Base-by-base conservation (phyloP, 108 stramenopile genomes). In the Cyclotella cryptica region DNA sequence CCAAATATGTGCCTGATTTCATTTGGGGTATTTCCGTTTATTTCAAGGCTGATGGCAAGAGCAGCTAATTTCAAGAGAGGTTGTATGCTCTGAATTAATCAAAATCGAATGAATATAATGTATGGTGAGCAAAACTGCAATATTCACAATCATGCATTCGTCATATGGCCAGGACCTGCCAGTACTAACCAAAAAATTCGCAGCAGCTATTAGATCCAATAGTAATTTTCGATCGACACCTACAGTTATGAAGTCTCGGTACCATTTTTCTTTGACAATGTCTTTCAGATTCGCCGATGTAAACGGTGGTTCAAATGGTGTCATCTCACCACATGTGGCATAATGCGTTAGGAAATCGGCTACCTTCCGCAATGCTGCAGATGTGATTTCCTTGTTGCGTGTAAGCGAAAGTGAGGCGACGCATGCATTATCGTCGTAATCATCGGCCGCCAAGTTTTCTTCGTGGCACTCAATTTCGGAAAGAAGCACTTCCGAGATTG, bases 161-260 rank as follows among this genome's bases (percentile, higher is more conserved):
- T n/a, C n/a, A n/a, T n/a, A n/a, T n/a, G n/a, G n/a, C n/a, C n/a
- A n/a, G n/a, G n/a, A n/a, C n/a, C 60, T 9, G 13, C 24, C 28
- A 30, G 60, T 28, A 62, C 71, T 61, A 44, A 72, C 71, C 71
- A 72, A 46, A 26, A 60, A 72, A 54, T 72, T 72, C 8, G 71
- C 71, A 10, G 71, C 71, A 43, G 58, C 22, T 18, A 72, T 46
- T 28, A 72, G 60, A 28, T 72, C 71, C 29, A 60, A 47, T 8
- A 72, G 59, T 10, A 72, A 72, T 29, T 41, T 26, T 46, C 46
- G 46, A 17, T 72, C 71, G 39, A 72, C 71, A 43, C 59, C 71
- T 17, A 0, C n/a, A 21, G 71, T 72, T 39, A 72, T 72, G 19
- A 72, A 72, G 14, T 72, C 59, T 19, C 59, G 43, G 61, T 62